phyloP scores from a whole-genome alignment of 768 basidiomycete species.

The Mrakia gelida region DNA sequence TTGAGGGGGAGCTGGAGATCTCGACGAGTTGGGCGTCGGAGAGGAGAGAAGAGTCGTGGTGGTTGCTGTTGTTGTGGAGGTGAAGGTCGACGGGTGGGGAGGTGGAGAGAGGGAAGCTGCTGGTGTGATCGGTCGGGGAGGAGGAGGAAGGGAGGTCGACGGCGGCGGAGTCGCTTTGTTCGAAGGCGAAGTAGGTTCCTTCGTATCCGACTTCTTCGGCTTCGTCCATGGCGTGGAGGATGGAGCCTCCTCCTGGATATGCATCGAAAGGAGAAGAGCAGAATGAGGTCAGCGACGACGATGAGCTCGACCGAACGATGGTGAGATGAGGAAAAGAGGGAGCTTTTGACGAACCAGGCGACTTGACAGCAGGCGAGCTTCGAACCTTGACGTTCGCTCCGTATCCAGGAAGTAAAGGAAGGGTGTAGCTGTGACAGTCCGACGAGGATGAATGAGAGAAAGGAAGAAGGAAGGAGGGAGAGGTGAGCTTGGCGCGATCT shows the following conservation, averaged over 20 bases:
- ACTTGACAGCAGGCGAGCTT: slow-evolving; percentile 64
- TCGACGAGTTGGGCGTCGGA: neutral
- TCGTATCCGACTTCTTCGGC: slow-evolving; percentile 88
- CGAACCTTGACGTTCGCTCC: slow-evolving; percentile 76
- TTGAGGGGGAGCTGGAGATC: neutral
- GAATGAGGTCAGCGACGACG: slow-evolving; percentile 36
- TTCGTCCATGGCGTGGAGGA: slow-evolving; percentile 67
- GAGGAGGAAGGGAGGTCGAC: neutral
- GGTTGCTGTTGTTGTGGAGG: neutral
- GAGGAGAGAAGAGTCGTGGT: neutral
- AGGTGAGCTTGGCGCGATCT: slow-evolving; percentile 1
- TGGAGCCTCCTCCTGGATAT: slow-evolving; percentile 52
- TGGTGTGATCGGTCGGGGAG: neutral
- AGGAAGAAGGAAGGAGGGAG: neutral
- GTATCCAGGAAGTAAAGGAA: slow-evolving; percentile 87
- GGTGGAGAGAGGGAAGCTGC: neutral
- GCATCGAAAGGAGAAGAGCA: neutral
- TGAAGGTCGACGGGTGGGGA: slow-evolving; percentile 12
- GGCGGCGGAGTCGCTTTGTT: slow-evolving; percentile 8
- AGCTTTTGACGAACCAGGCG: slow-evolving; percentile 33
- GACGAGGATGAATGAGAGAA: neutral
- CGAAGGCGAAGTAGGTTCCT: slow-evolving; percentile 65
- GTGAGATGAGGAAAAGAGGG: neutral
- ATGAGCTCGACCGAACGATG: neutral
- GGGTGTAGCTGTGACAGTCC: slow-evolving; percentile 63